phyloP scores from a whole-genome alignment of 148 eudicot species.

The Chenopodium album region DNA sequence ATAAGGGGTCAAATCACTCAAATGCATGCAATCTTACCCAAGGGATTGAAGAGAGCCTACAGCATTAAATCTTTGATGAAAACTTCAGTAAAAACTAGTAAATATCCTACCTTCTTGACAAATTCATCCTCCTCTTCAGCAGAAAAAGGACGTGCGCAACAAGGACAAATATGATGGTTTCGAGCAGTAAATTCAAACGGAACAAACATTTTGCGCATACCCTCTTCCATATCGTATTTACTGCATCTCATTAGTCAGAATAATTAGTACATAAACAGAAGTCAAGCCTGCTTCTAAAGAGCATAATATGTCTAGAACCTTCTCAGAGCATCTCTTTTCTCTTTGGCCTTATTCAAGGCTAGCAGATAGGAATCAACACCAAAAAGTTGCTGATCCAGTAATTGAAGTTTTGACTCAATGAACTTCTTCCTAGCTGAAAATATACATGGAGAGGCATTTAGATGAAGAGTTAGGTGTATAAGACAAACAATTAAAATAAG shows the following conservation, averaged over 20 bases:
- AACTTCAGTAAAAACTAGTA: not conserved
- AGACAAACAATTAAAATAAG: not conserved
- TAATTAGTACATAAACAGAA: slow-evolving; percentile 9
- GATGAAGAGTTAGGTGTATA: not conserved
- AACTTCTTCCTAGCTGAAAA: slow-evolving; percentile 65
- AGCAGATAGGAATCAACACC: slow-evolving; percentile 59
- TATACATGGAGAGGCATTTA: not conserved
- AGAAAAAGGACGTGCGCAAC: slow-evolving; percentile 91
- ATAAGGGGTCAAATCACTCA: not conserved
- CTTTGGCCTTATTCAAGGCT: slow-evolving; percentile 54
- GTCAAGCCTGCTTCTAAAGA: slow-evolving; percentile 1
- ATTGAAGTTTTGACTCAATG: slow-evolving; percentile 71
- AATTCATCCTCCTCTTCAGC: slow-evolving; percentile 85
- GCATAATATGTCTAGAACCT: slow-evolving; percentile 46
- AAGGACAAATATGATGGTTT: slow-evolving; percentile 72
- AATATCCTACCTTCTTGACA: slow-evolving; percentile 59
- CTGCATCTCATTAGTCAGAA: slow-evolving; percentile 38
- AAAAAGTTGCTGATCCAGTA: slow-evolving; percentile 52
- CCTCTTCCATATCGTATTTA: slow-evolving; percentile 47
- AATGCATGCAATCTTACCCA: not conserved
- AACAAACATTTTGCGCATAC: slow-evolving; percentile 64
- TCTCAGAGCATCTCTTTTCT: slow-evolving; percentile 56
- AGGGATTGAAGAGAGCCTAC: not conserved
- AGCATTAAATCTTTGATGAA: not conserved
- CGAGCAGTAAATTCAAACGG: slow-evolving; percentile 73